phyloP scores from a whole-genome alignment of 2,329 filamentous ascomycete species.

The Xylaria arbuscula region DNA sequence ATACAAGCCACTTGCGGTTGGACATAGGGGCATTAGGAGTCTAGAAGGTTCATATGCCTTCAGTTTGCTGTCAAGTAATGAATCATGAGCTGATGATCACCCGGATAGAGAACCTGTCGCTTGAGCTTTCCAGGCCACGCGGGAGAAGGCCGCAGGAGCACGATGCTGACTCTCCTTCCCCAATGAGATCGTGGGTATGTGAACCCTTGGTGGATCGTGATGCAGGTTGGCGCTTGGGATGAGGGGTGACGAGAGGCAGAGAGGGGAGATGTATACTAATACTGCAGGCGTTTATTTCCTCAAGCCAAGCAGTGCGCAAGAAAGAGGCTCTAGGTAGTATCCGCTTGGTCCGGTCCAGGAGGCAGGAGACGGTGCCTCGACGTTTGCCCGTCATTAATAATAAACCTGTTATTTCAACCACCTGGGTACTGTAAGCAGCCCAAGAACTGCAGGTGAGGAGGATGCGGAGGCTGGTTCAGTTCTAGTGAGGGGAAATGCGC shows the following conservation, averaged over 20 bases:
- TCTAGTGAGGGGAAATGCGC: constrained; percentile 32
- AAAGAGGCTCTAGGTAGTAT: constrained; percentile 25
- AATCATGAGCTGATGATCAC: constrained; percentile 33
- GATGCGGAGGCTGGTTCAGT: constrained; percentile 29
- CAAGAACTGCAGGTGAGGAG: not conserved
- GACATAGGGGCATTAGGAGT: not conserved
- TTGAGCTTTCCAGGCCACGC: constrained; percentile 34
- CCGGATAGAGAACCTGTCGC: constrained; percentile 24
- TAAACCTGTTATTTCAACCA: constrained; percentile 12
- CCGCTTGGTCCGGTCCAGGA: constrained; percentile 28
- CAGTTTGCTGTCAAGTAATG: constrained; percentile 9
- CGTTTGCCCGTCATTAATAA: constrained; percentile 25
- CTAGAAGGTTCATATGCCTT: not conserved
- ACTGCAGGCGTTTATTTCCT: constrained; percentile 34
- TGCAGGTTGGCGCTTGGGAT: constrained; percentile 38
- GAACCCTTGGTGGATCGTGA: constrained; percentile 37
- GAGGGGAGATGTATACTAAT: no score
- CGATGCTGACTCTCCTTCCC: constrained; percentile 28
- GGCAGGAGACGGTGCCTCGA: constrained; percentile 15
- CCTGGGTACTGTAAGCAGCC: not conserved
- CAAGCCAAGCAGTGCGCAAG: not conserved
- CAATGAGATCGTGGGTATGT: constrained; percentile 33
- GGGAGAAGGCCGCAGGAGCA: constrained; percentile 22
- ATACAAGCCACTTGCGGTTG: constrained; percentile 10
- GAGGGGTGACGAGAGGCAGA: constrained; percentile 25